phyloP scores from a whole-genome alignment of 2,329 filamentous ascomycete genomes.

The Mycogone perniciosa region DNA sequence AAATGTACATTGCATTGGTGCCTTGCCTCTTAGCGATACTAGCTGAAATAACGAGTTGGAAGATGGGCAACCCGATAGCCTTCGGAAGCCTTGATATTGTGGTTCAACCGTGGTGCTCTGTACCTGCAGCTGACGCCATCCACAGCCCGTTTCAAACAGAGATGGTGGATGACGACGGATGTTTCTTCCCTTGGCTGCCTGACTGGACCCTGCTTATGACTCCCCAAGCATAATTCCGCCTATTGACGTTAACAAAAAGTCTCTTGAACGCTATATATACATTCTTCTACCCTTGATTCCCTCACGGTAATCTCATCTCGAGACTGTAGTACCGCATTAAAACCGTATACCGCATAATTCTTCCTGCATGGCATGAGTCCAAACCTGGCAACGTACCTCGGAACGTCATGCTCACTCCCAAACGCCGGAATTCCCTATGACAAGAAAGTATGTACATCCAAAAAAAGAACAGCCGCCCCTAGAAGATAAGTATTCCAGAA shows the following conservation, averaged over 20 bases:
- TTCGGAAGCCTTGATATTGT: too few relatives aligned
- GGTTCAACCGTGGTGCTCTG: too few relatives aligned
- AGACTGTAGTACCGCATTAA: background rate
- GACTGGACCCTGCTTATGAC: background rate
- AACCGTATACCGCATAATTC: background rate
- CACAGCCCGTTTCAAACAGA: too few relatives aligned
- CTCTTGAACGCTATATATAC: background rate
- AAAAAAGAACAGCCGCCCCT: constrained; percentile 6
- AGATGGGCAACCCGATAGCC: too few relatives aligned
- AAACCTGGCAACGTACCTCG: background rate
- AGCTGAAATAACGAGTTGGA: too few relatives aligned
- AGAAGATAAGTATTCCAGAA: constrained; percentile 7
- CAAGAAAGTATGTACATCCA: constrained; percentile 1
- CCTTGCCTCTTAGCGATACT: too few relatives aligned
- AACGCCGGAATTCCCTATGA: constrained; percentile 18
- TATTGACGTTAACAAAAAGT: background rate
- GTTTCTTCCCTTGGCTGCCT: too few relatives aligned
- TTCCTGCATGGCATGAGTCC: background rate
- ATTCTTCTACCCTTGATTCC: background rate
- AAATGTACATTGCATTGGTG: too few relatives aligned
- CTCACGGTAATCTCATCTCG: background rate
- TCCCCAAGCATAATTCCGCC: background rate
- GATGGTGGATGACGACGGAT: too few relatives aligned
- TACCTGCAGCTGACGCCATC: too few relatives aligned
- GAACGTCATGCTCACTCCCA: background rate